Evolutionary conservation across 2,329 filamentous ascomycete genomes (phyloP).

Genomic region (Diplocarpon rosae): DNA sequence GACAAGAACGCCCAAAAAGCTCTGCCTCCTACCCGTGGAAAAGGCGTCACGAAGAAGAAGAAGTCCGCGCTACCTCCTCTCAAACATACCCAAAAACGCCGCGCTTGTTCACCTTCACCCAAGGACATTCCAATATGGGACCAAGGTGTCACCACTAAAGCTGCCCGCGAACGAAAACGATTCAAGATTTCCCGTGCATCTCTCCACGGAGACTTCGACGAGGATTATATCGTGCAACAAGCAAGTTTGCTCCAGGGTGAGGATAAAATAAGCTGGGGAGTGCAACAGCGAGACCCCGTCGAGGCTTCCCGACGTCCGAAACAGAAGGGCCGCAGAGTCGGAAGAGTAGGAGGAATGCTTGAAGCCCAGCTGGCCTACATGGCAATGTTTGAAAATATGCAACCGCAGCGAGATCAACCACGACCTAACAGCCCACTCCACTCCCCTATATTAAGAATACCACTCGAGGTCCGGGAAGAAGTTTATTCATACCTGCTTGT

Average conservation of each 20-base stretch:
- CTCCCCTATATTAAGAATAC: conserved; percentile 14
- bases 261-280: conserved; percentile 10
- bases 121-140: conserved; percentile 6
- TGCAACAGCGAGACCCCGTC: conserved; percentile 1
- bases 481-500: conserved; percentile 19
- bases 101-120: background rate
- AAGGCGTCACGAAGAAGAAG: background rate
- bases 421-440: conserved; percentile 10
- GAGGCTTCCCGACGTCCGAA: conserved; percentile 1
- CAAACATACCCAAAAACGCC: background rate
- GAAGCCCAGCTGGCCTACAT: conserved; percentile 1
- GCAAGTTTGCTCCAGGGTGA: conserved; percentile 2
- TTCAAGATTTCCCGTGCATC: conserved; percentile 7
- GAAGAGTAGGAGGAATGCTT: background rate
- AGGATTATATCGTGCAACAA: conserved; percentile 6
- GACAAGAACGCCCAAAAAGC: too few species aligned
- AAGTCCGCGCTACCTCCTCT: background rate
- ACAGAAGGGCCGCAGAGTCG: background rate
- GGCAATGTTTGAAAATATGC: conserved; percentile 6
- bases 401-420: background rate
- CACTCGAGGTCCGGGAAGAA: conserved; percentile 20
- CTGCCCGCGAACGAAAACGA: conserved; percentile 2
- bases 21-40: background rate
- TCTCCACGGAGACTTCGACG: conserved; percentile 1
- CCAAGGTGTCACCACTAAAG: conserved; percentile 4